phyloP scores from a whole-genome alignment of 2,329 filamentous ascomycete species.

The Clonostachys solani region DNA sequence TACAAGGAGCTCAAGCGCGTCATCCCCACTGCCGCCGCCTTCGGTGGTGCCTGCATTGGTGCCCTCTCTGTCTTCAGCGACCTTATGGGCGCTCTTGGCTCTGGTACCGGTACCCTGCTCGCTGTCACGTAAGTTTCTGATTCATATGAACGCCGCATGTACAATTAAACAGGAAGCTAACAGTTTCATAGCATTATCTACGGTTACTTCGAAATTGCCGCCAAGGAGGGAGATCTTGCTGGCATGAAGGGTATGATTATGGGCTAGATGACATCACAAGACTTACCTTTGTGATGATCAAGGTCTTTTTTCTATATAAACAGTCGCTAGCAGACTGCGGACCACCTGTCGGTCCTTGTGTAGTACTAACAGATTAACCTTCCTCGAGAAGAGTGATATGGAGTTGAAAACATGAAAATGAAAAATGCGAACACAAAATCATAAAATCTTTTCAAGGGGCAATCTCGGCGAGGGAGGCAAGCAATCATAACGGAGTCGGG shows the following conservation, averaged over 20 bases:
- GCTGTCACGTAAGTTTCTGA: slow-evolving; percentile 83
- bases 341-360: too few species aligned
- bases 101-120: slow-evolving; percentile 94
- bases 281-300: too few species aligned
- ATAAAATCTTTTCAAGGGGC: not conserved
- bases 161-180: slow-evolving; percentile 15
- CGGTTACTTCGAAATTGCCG: slow-evolving; percentile 98
- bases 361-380: too few species aligned
- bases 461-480: too few species aligned
- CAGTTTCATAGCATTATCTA: slow-evolving; percentile 81
- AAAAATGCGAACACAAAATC: not conserved
- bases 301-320: too few species aligned
- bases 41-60: slow-evolving; percentile 98
- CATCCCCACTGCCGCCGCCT: slow-evolving; percentile 95
- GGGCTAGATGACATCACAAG: slow-evolving; percentile 40
- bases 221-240: slow-evolving; percentile 93
- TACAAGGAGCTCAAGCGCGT: slow-evolving; percentile 99
- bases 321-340: too few species aligned
- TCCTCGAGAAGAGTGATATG: not conserved
- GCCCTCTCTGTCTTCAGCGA: slow-evolving; percentile 93
- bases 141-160: not conserved
- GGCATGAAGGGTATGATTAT: slow-evolving; percentile 74
- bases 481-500: too few species aligned
- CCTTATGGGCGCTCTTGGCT: slow-evolving; percentile 91
- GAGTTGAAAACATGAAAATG: not conserved